Evolutionary conservation across 306 rosid genomes (phyloP), one percentile per base, ranked within the genome.

Genomic region (Vigna radiata): DNA sequence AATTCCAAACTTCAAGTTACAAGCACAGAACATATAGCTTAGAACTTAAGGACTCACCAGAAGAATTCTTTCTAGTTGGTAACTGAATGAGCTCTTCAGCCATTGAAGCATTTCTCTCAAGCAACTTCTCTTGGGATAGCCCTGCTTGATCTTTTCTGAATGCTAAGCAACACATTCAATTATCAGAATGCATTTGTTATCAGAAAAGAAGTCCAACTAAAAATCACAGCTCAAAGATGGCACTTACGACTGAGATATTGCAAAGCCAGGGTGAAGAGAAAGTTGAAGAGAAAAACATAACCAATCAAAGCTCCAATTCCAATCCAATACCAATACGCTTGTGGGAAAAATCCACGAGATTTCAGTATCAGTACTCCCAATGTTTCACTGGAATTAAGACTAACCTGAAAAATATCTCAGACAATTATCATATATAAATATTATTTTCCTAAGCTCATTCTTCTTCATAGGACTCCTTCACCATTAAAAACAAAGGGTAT

Each of bases 311-410:
- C 98, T 80, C 85, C 97, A 41, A 88, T 84, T 81, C 98, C 98
- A 71, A 93, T 89, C 98, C 98, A 93, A 87, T 87, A 93, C 97
- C 97, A 93, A 49, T 77, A 76, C 68, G 97, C 85, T 83, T 86
- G 85, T 3, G 92, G 80, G 78, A 91, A 93, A 76, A 91, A 58
- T 58, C 98, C 96, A 15, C 88, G 95, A 79, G 91, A 84, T 79
- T 89, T 89, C 73, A 93, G 71, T 59, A 88, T 77, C 82, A 75
- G 13, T 75, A 89, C 84, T 75, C 98, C 98, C 19, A 91, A 72
- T 27, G 93, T 68, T 70, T 93, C 96, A 58, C 85, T 84, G 68
- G 91, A 81, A 78, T 81, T 84, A 41, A 86, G 76, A 70, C 58
- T 73, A 81, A 87, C 89, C 98, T 93, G 39, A 73, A 77, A 37